These are phyloP conservation scores for Skeletonema marinoi DNA, from an alignment of 108 stramenopile genomes.

Conservation along the genomic window DNA sequence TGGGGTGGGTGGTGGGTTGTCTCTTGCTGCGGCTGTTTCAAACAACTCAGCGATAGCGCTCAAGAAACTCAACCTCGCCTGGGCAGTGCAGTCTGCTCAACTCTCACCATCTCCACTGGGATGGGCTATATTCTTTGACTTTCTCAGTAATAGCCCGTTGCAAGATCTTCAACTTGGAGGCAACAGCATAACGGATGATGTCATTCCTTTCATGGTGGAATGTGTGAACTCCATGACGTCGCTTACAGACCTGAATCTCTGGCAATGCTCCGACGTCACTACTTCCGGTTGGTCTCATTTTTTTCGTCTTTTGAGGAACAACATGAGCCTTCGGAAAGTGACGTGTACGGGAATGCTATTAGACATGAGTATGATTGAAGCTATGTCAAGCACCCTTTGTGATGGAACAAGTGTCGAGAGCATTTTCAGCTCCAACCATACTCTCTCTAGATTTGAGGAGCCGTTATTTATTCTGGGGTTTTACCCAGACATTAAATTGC, in stretches of 20 bases:
- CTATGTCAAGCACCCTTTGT: background rate
- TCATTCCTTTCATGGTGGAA: background rate
- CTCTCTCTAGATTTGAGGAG: background rate
- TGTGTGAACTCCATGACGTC: background rate
- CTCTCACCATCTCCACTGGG: background rate
- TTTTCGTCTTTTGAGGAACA: background rate
- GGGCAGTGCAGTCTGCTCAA: background rate
- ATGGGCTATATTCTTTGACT: background rate
- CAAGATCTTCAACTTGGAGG: background rate
- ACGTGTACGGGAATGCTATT: background rate
- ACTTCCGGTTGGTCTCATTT: background rate
- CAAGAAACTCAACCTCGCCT: background rate
- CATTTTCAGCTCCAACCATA: conserved; percentile 5
- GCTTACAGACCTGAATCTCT: background rate
- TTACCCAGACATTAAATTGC: background rate
- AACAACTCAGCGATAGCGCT: background rate
- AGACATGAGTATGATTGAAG: background rate
- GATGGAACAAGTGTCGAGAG: conserved; percentile 1
- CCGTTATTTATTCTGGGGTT: too few species aligned
- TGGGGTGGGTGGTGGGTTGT: background rate
- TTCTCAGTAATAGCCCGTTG: background rate
- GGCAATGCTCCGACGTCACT: background rate
- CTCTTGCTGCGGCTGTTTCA: background rate
- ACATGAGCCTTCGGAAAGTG: background rate
- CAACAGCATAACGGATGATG: background rate